Conservation (phyloP, 75 land plant genomes). For the Pinus albicaulis region DNA sequence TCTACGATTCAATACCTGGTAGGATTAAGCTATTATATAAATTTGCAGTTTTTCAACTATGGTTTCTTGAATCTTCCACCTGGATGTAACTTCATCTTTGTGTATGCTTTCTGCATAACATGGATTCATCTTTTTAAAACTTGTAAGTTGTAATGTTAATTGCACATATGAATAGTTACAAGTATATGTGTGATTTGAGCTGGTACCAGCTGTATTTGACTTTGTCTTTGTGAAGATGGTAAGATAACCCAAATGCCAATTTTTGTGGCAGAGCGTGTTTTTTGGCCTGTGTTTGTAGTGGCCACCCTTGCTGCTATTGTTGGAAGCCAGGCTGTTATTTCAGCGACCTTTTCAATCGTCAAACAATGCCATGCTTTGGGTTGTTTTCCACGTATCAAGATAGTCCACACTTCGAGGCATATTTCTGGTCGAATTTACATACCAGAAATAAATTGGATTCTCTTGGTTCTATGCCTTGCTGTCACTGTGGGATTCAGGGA, state of each 20-base stretch:
- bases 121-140: neutral
- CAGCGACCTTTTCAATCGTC: slow-evolving; percentile 76
- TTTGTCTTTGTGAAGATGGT: neutral
- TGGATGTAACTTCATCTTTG: neutral
- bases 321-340: slow-evolving; percentile 77
- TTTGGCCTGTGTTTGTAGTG: neutral
- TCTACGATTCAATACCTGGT: slow-evolving; percentile 19
- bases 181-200: neutral
- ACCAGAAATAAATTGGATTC: slow-evolving; percentile 88
- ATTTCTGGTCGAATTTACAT: slow-evolving; percentile 81
- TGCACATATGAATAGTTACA: neutral
- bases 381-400: slow-evolving; percentile 76
- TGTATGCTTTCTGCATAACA: neutral
- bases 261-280: slow-evolving; percentile 15
- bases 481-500: slow-evolving; percentile 65
- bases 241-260: neutral
- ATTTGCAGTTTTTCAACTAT: neutral
- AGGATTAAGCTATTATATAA: slow-evolving; percentile 16
- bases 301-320: slow-evolving; percentile 82
- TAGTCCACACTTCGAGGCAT: slow-evolving; percentile 75
- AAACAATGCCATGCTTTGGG: slow-evolving; percentile 77
- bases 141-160: neutral
- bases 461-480: slow-evolving; percentile 67
- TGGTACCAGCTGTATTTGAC: neutral
- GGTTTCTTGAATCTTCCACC: neutral